phyloP scores from a whole-genome alignment of 768 basidiomycete genomes.

The Phallus indusiatus region DNA sequence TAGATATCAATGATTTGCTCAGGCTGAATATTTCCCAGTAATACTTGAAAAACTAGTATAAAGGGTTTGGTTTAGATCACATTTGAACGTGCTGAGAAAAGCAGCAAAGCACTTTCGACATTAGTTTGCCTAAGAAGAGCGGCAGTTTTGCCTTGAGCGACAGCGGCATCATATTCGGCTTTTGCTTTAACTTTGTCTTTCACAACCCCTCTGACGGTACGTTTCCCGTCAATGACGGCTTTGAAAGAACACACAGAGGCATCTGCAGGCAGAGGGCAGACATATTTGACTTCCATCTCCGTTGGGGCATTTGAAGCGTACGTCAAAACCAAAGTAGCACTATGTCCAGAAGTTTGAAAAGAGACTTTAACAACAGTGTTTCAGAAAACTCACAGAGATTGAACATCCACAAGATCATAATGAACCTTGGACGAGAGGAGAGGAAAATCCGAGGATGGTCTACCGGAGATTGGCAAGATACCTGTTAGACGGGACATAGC shows the following conservation, averaged over 20 bases:
- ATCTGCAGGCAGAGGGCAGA: slow-evolving; percentile 48
- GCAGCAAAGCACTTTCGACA: slow-evolving; percentile 37
- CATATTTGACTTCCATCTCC: slow-evolving; percentile 28
- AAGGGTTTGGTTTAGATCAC: background rate
- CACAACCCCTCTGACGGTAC: slow-evolving; percentile 33
- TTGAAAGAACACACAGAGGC: too few species aligned
- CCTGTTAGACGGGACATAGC: too few species aligned
- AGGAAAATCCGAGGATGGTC: background rate
- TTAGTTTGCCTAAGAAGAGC: slow-evolving; percentile 38
- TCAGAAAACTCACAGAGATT: background rate
- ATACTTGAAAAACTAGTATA: slow-evolving; percentile 44
- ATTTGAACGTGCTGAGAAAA: background rate
- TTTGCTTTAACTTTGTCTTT: slow-evolving; percentile 40
- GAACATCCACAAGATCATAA: slow-evolving; percentile 2
- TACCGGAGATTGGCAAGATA: too few species aligned
- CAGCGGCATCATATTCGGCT: slow-evolving; percentile 31
- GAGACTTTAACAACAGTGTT: too few species aligned
- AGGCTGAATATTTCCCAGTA: slow-evolving; percentile 43
- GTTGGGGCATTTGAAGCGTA: slow-evolving; percentile 5
- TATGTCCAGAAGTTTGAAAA: background rate
- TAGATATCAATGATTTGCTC: slow-evolving; percentile 31
- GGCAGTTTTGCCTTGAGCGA: too few species aligned
- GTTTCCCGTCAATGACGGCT: slow-evolving; percentile 33
- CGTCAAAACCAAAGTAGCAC: slow-evolving; percentile 4
- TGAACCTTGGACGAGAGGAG: background rate